These are phyloP conservation scores for Backusella luteola DNA, from an alignment of 192 early-diverging fungal species.

Conservation along the genomic window DNA sequence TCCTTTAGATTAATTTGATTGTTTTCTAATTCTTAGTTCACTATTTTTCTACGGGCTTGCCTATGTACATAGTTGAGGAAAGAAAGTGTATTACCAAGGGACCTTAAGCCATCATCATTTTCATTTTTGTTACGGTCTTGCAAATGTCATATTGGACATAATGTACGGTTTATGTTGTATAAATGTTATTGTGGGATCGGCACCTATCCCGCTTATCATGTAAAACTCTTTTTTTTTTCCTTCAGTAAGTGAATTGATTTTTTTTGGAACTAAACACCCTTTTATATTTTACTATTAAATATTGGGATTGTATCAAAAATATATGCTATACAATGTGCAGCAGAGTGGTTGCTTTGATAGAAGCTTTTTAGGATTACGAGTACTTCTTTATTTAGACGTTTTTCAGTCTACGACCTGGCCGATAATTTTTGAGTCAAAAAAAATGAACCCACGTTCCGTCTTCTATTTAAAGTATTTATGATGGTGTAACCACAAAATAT, in stretches of 20 bases:
- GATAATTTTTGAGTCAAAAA: slow-evolving; percentile 8
- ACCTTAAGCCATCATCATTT: background rate
- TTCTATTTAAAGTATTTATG: slow-evolving; percentile 4
- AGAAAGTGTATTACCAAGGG: background rate
- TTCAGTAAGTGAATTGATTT: background rate
- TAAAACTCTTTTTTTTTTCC: background rate
- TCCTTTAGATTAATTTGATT: background rate
- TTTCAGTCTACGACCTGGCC: background rate
- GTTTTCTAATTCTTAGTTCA: background rate
- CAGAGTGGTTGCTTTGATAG: background rate
- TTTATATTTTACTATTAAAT: background rate
- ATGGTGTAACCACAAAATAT: background rate
- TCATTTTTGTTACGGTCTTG: background rate
- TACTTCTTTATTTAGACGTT: slow-evolving; percentile 4
- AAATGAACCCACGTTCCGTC: background rate
- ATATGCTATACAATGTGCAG: background rate
- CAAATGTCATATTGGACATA: background rate
- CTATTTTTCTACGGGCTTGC: background rate
- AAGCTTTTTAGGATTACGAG: background rate
- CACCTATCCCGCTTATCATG: background rate
- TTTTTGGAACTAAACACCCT: background rate
- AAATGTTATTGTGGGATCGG: background rate
- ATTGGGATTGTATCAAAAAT: background rate
- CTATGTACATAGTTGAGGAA: background rate
- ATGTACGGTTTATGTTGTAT: background rate